Evolutionary conservation across 2,329 filamentous ascomycete species (phyloP), one percentile per base, ranked within the genome.

Genomic region (Sporothrix variecibatus): DNA sequence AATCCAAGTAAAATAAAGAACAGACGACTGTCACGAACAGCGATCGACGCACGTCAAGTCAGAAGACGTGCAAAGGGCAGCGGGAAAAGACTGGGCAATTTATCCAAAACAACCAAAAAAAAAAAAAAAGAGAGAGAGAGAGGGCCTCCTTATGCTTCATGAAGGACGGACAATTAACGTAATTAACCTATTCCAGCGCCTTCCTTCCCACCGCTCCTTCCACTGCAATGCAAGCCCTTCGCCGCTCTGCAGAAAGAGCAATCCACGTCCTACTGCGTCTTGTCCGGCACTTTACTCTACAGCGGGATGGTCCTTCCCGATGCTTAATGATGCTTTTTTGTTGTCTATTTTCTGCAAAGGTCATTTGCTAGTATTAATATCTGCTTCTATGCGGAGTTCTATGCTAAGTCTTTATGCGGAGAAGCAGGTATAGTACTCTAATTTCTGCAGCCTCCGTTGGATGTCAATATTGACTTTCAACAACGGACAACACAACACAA

Each of bases 261-360:
- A 20, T 34, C 28, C 2, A 34, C 60, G 60, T 43, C 60, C 60
- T 65, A 43, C 60, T 43, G n/a, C n/a, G 34, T 43, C 34, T 12
- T 34, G 34, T 26, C 34, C n/a, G 38, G 34, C n/a, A 43, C 60
- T 65, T 23, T 40, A 65, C 60, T 65, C 38, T 65, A 40, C 60
- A 65, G 60, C 60, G 60, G 60, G 60, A 43, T 65, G 34, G n/a
- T 65, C 60, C 34, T 65, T 43, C 9, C n/a, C 60, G 60, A 12
- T 65, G 60, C n/a, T 3, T 6, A 20, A 2, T 12, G 15, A 53
- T 53, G 1, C 20, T 23, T 38, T 38, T 2, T n/a, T 43, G 11
- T 11, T n/a, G 7, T 60, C 56, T 34, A 34, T n/a, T 23, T 40
- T 3, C n/a, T 26, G n/a, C 60, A 60, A 26, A 26, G 28, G 34